phyloP scores from a whole-genome alignment of 805 yeast species.

The Wickerhamomyces hampshirensis region DNA sequence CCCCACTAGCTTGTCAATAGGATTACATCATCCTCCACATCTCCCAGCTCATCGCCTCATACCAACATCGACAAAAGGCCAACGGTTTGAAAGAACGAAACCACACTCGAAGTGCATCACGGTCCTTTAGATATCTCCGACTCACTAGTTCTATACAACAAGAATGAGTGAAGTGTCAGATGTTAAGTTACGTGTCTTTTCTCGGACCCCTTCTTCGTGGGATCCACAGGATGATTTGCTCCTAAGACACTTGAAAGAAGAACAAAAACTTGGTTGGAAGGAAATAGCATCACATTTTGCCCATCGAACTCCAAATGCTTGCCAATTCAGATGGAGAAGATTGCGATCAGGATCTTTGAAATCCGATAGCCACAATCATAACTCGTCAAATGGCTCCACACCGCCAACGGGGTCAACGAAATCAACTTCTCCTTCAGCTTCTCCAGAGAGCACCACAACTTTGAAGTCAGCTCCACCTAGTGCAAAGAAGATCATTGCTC shows the following conservation, averaged over 20 bases:
- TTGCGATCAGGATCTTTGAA: slow-evolving; percentile 42
- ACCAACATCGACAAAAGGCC: background rate
- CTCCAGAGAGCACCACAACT: slow-evolving; percentile 2
- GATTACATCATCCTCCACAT: background rate
- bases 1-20: background rate
- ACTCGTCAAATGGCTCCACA: slow-evolving; percentile 3
- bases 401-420: background rate
- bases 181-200: slow-evolving; percentile 21
- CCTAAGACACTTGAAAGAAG: slow-evolving; percentile 72
- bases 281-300: slow-evolving; percentile 77
- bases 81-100: background rate
- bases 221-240: slow-evolving; percentile 71
- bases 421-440: slow-evolving; percentile 2
- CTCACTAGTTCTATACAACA: background rate
- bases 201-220: slow-evolving; percentile 59
- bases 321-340: slow-evolving; percentile 87
- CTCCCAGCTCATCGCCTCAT: slow-evolving; percentile 11
- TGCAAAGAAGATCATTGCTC: slow-evolving; percentile 3
- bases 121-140: no score
- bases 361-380: slow-evolving; percentile 1
- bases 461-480: background rate
- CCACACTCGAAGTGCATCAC: no score
- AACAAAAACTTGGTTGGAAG: slow-evolving; percentile 83
- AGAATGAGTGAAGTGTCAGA: slow-evolving; percentile 3
- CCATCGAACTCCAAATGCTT: slow-evolving; percentile 82